Evolutionary conservation across 148 eudicot species (phyloP).

Genomic region (Selenicereus undatus): DNA sequence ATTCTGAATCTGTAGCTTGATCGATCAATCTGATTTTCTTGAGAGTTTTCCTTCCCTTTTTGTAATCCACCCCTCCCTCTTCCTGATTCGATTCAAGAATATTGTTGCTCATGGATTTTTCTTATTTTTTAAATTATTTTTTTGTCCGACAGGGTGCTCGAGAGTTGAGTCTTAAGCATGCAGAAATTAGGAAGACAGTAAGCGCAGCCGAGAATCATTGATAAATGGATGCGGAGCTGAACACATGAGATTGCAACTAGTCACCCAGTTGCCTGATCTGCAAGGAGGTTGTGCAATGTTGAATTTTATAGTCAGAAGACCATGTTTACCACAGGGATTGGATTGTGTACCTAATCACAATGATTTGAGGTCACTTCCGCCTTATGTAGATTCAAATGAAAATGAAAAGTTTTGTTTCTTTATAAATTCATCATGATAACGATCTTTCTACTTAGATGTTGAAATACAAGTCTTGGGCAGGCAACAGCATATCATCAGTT

Average conservation of each 20-base stretch:
- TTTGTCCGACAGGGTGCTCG: slow-evolving; percentile 24
- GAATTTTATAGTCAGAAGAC: neutral
- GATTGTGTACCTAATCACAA: neutral
- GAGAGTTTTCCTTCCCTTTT: neutral
- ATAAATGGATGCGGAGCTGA: slow-evolving; percentile 15
- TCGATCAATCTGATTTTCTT: too few species aligned
- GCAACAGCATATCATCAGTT: neutral
- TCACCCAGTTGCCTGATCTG: slow-evolving; percentile 11
- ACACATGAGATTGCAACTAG: neutral
- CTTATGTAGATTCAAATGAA: slow-evolving; percentile 3
- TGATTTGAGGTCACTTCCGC: neutral
- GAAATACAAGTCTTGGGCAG: neutral
- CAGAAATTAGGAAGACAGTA: slow-evolving; percentile 32
- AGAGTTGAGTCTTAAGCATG: slow-evolving; percentile 44
- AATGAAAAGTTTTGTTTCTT: neutral
- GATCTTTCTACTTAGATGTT: neutral
- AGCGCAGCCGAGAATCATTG: slow-evolving; percentile 28
- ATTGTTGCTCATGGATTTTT: neutral
- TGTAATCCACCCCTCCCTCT: neutral
- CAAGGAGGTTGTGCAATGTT: slow-evolving; percentile 4
- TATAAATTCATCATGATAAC: neutral
- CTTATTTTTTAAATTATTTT: neutral
- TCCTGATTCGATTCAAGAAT: neutral
- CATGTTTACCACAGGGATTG: neutral
- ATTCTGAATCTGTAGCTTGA: neutral